phyloP scores from a whole-genome alignment of 345 rosid genomes.

The Eucalyptus regnans region DNA sequence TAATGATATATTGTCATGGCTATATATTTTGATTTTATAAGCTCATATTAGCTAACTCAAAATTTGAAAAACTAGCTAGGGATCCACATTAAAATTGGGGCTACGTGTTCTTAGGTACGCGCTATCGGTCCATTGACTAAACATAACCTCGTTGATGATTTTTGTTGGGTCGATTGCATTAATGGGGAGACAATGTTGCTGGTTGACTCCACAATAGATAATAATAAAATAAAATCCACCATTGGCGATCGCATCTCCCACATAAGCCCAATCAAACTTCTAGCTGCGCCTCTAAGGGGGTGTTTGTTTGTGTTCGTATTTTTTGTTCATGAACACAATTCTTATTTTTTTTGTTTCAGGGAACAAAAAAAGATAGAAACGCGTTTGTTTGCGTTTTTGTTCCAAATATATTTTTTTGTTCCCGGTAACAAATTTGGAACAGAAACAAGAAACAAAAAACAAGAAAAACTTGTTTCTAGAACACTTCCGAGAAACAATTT shows the following conservation, averaged over 20 bases:
- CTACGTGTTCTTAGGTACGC: not conserved
- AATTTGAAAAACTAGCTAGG: not conserved
- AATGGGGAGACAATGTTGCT: not conserved
- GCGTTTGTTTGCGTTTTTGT: too few relatives aligned
- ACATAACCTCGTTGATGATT: not conserved
- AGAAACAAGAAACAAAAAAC: too few relatives aligned
- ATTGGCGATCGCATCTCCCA: not conserved
- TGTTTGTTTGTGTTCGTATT: too few relatives aligned
- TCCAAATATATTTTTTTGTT: too few relatives aligned
- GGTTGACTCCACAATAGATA: not conserved
- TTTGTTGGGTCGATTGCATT: not conserved
- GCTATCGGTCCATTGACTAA: not conserved
- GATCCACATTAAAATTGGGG: not conserved
- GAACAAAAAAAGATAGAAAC: accelerated
- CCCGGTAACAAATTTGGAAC: too few relatives aligned
- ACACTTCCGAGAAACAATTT: too few relatives aligned
- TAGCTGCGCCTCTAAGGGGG: not conserved
- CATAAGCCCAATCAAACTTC: not conserved
- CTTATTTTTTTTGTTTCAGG: too few relatives aligned
- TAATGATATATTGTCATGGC: not conserved
- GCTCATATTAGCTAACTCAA: not conserved
- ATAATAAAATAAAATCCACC: not conserved
- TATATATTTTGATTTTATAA: not conserved
- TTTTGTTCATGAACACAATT: too few relatives aligned
- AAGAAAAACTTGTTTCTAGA: too few relatives aligned